phyloP scores from a whole-genome alignment of 805 yeast genomes.

The Wickerhamia fluorescens region DNA sequence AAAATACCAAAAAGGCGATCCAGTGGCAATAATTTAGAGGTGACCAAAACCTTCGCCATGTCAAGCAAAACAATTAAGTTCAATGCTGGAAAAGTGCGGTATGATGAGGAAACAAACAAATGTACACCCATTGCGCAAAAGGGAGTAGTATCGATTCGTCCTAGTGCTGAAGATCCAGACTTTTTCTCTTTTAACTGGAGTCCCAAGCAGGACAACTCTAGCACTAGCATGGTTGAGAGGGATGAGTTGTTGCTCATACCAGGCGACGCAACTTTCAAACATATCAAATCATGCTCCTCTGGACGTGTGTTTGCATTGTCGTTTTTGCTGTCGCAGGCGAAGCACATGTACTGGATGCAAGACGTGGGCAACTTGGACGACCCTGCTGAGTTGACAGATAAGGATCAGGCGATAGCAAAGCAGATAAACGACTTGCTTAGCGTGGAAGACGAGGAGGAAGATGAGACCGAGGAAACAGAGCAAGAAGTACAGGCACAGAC shows the following conservation, averaged over 20 bases:
- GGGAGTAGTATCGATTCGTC: slow-evolving; percentile 56
- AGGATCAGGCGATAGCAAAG: slow-evolving; percentile 45
- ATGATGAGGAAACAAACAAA: slow-evolving; percentile 50
- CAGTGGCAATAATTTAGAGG: neutral
- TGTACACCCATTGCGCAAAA: slow-evolving; percentile 69
- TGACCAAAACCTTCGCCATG: slow-evolving; percentile 5
- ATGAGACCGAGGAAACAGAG: slow-evolving; percentile 12
- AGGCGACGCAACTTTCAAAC: slow-evolving; percentile 78
- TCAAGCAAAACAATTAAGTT: slow-evolving; percentile 37
- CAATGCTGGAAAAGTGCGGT: slow-evolving; percentile 74
- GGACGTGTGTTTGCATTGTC: slow-evolving; percentile 73
- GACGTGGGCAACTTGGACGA: slow-evolving; percentile 61
- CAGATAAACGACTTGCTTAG: slow-evolving; percentile 43
- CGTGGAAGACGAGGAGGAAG: slow-evolving; percentile 32
- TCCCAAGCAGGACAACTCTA: slow-evolving; percentile 47
- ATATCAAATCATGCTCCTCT: slow-evolving; percentile 57
- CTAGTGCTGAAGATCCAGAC: slow-evolving; percentile 63
- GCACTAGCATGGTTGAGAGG: slow-evolving; percentile 33
- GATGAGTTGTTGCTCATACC: slow-evolving; percentile 72
- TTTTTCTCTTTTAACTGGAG: slow-evolving; percentile 68
- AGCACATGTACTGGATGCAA: slow-evolving; percentile 68
- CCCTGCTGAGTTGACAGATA: slow-evolving; percentile 46
- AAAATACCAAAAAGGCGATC: too few relatives aligned
- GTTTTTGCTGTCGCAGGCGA: slow-evolving; percentile 58
- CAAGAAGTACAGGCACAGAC: slow-evolving; percentile 2